Evolutionary conservation across 1,284 basidiomycete genomes (phyloP), one percentile per base, ranked within the genome.

Genomic region (Erythrobasidium hasegawianum): DNA sequence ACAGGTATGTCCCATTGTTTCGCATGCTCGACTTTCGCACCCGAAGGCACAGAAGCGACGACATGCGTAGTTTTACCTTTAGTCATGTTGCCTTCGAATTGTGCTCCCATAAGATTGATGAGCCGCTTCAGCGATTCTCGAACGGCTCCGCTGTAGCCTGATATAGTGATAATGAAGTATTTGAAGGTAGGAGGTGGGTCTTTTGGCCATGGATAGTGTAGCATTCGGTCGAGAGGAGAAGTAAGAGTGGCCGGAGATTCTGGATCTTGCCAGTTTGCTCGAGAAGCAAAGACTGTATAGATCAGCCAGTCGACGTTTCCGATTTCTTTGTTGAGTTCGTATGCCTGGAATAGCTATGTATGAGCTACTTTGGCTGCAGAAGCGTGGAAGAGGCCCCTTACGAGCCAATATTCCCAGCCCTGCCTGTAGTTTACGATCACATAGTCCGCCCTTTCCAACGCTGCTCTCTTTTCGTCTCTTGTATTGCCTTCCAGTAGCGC

Each of bases 91-190:
- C 89, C 84, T 0, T 89, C 90, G 72, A 91, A 94, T 40, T 78
- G 81, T 1, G 83, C 90, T 1, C 90, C 91, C 82, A 90, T 85
- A 7, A 84, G 78, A 5, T 79, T 79, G 67, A 95, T 89, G 20
- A 95, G 80, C 69, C 85, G 86, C 78, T 90, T 91, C 57, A 95
- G 80, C 74, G 94, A 93, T 59, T 92, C 88, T 4, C 91, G 82
- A 1, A 87, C 82, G 56, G 86, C 84, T 1, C 90, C 90, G 0
- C 88, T 88, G 75, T 93, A 94, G 75, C 92, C 93, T 0, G 90
- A 90, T 1, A 94, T 81, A 0, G 91, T 90, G 67, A 94, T 56
- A 22, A 39, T 65, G 24, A 33, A 45, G 16, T 54, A 33, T 27
- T 22, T 40, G 40, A 68, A 68, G 11, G 29, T 72, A 13, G 66